These are phyloP conservation scores for Candida nonsorbophila DNA, from an alignment of 805 yeast species.

Conservation along the genomic window DNA sequence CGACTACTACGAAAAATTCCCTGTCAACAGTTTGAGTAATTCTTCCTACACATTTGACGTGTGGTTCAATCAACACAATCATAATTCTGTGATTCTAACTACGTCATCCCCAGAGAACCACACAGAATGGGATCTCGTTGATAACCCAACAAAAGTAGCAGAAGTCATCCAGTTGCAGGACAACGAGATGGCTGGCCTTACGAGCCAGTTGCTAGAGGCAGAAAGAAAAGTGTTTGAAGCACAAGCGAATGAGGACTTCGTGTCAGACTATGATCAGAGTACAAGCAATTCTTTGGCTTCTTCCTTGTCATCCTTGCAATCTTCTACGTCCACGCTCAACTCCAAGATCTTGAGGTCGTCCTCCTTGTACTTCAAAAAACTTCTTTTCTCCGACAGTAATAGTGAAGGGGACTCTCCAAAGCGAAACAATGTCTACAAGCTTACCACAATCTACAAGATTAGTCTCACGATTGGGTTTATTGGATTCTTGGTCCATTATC, in stretches of 20 bases:
- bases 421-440: constrained; percentile 8
- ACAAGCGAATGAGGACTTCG: constrained; percentile 14
- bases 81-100: constrained; percentile 26
- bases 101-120: constrained; percentile 16
- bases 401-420: constrained; percentile 3
- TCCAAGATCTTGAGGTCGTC: constrained; percentile 21
- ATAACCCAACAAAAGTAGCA: constrained; percentile 5
- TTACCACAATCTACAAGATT: constrained; percentile 21
- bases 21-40: constrained; percentile 15
- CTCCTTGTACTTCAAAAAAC: constrained; percentile 22
- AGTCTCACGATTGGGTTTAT: constrained; percentile 35
- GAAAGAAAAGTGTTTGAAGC: constrained; percentile 17
- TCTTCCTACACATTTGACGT: constrained; percentile 17
- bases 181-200: constrained; percentile 23
- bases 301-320: constrained; percentile 23
- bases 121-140: constrained; percentile 5
- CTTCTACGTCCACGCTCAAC: constrained; percentile 23
- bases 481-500: constrained; percentile 31
- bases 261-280: constrained; percentile 7
- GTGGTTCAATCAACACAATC: constrained; percentile 32
- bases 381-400: constrained; percentile 15
- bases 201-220: constrained; percentile 17
- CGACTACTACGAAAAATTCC: constrained; percentile 17
- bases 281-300: constrained; percentile 19
- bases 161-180: constrained; percentile 23